Conservation (phyloP, 140 eudicot species). For the Anethum foeniculum region DNA sequence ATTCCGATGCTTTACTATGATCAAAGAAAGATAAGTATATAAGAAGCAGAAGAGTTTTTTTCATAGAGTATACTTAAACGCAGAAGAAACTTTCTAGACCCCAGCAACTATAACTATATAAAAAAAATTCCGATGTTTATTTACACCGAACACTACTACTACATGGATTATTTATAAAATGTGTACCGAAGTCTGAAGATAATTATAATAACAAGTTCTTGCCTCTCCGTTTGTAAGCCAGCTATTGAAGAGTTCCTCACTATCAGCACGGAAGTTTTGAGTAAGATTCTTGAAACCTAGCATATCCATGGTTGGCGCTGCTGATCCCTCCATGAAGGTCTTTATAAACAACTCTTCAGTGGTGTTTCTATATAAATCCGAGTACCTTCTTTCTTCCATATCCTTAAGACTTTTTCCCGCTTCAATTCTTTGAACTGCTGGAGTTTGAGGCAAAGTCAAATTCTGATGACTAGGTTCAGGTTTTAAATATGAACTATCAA, state of each 20-base stretch:
- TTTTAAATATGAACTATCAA: constrained; percentile 22
- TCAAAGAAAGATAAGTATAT: not conserved
- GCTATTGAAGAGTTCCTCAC: constrained; percentile 78
- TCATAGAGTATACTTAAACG: not conserved
- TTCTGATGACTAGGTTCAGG: constrained; percentile 19
- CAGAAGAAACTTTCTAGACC: not conserved
- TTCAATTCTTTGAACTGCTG: constrained; percentile 26
- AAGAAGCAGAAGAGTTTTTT: not conserved
- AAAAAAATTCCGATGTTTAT: not conserved
- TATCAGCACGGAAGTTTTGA: constrained; percentile 54
- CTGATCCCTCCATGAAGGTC: constrained; percentile 62
- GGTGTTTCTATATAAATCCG: constrained; percentile 59
- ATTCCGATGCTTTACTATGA: not conserved
- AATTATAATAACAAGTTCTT: constrained; percentile 24
- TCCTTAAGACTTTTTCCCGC: constrained; percentile 25
- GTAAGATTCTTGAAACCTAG: constrained; percentile 63
- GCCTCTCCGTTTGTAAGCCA: constrained; percentile 87
- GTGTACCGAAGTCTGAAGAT: not conserved
- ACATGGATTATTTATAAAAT: not conserved
- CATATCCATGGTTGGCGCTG: constrained; percentile 75
- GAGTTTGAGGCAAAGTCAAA: constrained; percentile 22
- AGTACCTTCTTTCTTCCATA: constrained; percentile 60
- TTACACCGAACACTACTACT: not conserved
- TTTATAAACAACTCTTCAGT: constrained; percentile 70
- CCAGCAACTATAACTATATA: not conserved